These are phyloP conservation scores for Dothistroma pini DNA, from an alignment of 2,329 filamentous ascomycete genomes.

Conservation along the genomic window DNA sequence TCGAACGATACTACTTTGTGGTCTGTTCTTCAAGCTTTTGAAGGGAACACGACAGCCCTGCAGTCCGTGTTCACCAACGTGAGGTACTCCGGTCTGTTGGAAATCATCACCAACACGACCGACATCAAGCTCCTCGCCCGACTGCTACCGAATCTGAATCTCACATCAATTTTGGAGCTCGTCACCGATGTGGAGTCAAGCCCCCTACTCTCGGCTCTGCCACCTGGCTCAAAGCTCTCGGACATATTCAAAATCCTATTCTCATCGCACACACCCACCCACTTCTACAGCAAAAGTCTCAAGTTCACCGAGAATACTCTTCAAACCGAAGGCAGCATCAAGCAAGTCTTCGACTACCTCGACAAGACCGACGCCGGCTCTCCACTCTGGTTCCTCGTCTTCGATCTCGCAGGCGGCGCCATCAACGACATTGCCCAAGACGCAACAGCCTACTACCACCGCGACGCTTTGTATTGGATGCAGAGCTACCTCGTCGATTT, in stretches of 20 bases:
- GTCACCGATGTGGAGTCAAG: slow-evolving; percentile 9
- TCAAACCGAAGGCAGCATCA: slow-evolving; percentile 16
- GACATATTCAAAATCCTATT: slow-evolving; percentile 11
- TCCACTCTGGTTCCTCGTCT: slow-evolving; percentile 21
- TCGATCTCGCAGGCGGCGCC: slow-evolving; percentile 19
- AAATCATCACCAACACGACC: slow-evolving; percentile 13
- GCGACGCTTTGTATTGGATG: slow-evolving; percentile 22
- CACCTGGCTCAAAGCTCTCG: slow-evolving; percentile 8
- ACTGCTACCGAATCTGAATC: slow-evolving; percentile 14
- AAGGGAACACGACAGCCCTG: slow-evolving; percentile 1
- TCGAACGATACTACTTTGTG: slow-evolving; percentile 11
- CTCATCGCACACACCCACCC: slow-evolving; percentile 18
- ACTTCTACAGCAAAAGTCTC: slow-evolving; percentile 22
- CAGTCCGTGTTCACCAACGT: slow-evolving; percentile 12
- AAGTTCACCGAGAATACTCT: slow-evolving; percentile 15
- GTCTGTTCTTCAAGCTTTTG: neutral
- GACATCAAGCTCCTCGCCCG: slow-evolving; percentile 10
- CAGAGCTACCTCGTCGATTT: slow-evolving; percentile 20
- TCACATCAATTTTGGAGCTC: slow-evolving; percentile 13
- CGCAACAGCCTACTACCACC: slow-evolving; percentile 22
- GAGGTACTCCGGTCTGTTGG: slow-evolving; percentile 8
- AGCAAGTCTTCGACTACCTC: slow-evolving; percentile 24
- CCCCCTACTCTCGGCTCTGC: neutral
- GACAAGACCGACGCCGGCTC: slow-evolving; percentile 14
- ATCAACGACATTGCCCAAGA: slow-evolving; percentile 19